Evolutionary conservation across 441 rosid species (phyloP), one percentile per base, ranked within the genome.

Genomic region (Flueggea neowawraea): DNA sequence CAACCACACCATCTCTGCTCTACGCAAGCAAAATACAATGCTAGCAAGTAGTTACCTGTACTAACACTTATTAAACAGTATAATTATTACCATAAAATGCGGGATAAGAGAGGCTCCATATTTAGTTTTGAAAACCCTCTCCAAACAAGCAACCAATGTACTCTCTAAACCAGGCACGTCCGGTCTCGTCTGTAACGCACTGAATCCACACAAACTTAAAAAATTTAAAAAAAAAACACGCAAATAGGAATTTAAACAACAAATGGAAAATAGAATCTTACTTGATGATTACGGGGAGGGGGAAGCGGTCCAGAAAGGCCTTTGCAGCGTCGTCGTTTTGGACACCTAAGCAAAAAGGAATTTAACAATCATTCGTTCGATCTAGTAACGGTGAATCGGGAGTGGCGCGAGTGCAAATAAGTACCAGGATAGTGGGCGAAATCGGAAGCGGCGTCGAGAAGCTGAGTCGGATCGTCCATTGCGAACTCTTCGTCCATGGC

Each of bases 41-140:
- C 16, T 51, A 45, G 15, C 3, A 32, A 47, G 28, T n/a, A n/a
- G n/a, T n/a, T n/a, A n/a, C n/a, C n/a, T n/a, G n/a, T n/a, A n/a
- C n/a, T n/a, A n/a, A n/a, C n/a, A n/a, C n/a, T 36, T 36, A 3
- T 5, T 8, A 36, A 36, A 4, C 7, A 36, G 1, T 22, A 22
- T 2, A 57, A 64, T 31, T 57, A 61, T 62, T 79, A 90, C 97
- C 98, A 86, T 77, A 60, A 80, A 85, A 7, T 81, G 87, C 39
- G 95, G 94, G 61, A 93, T 86, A 36, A 88, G 74, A 41, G 91
- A 86, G 48, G 92, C 88, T 3, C 96, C 97, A 68, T 84, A 85
- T 65, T 79, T 90, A n/a, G 95, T 82, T 72, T 76, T 78, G 56
- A 93, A 88, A 22, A 90, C 63, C 63, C 83, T 84, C 63, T 85